Base-by-base conservation (phyloP, 306 rosid species). In the Cucurbita pepo region DNA sequence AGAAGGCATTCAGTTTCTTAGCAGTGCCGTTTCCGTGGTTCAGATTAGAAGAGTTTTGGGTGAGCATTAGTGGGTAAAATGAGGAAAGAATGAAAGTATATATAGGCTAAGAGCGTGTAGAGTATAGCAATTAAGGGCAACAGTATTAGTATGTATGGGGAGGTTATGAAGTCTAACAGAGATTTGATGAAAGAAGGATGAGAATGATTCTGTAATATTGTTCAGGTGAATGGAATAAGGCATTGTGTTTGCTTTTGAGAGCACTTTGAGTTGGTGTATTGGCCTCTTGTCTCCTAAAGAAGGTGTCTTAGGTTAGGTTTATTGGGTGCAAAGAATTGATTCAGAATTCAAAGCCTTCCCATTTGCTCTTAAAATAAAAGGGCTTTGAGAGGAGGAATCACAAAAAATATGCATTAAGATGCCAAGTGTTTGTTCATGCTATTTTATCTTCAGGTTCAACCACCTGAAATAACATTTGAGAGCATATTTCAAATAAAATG, bases 1-100 rank as follows among this genome's bases (percentile, higher is more conserved):
- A 82, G 92, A 81, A 91, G 99, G 84, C 88, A 88, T 85, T 91
- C 99, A 61, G 97, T 91, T 72, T 95, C 99, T n/a, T 95, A 79
- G 74, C 2, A 5, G 56, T 13, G 14, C 6, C 12, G 13, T 47
- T 47, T 45, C 47, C 22, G 72, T 41, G 30, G 30, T 65, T 63
- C 2, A 18, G 36, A 40, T 36, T 6, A 30, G 37, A 58, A 58
- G 44, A 61, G 13, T 56, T 56, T 56, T 48, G 43, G 19, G 55
- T 69, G 50, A 34, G 22, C 57, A 30, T 50, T 34, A 50, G 47
- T 69, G 58, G 59, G 6, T 50, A 53, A 72, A 55, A 36, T 55
- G 76, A 55, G 76, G 54, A 53, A 56, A 54, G 34, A 75, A 75
- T 25, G 51, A 63, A 75, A 62, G 66, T 72, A 72, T 40, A 56